Evolutionary conservation across 2,329 filamentous ascomycete genomes (phyloP).

Genomic region (Rhinocladiella similis): DNA sequence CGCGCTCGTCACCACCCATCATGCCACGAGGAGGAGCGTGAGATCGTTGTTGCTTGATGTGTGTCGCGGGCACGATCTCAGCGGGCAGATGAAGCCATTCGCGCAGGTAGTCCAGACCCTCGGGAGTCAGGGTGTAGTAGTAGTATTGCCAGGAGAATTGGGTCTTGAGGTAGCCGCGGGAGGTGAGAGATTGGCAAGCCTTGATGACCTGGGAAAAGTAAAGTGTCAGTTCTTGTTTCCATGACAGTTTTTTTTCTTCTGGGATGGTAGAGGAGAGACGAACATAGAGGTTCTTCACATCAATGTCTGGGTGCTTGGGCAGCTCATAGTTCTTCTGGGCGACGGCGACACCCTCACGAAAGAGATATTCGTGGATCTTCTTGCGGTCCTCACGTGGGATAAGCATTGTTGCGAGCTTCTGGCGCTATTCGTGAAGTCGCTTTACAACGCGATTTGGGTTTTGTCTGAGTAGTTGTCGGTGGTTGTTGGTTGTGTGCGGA

Average conservation of each 20-base stretch:
- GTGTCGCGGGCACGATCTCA: constrained; percentile 98
- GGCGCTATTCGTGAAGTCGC: constrained; percentile 55
- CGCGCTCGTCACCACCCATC: constrained; percentile 83
- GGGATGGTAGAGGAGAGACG: constrained; percentile 29
- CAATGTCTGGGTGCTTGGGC: constrained; percentile 95
- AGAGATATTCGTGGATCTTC: constrained; percentile 99
- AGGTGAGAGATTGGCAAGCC: constrained; percentile 96
- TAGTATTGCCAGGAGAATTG: constrained; percentile 99
- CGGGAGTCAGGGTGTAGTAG: constrained; percentile 99
- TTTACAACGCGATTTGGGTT: constrained; percentile 36
- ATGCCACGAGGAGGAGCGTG: constrained; percentile 98
- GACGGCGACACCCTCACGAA: constrained; percentile 88
- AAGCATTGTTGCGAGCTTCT: constrained; percentile 70
- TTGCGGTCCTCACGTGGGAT: constrained; percentile 99
- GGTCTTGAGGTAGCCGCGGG: constrained; percentile 98
- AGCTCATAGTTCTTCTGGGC: constrained; percentile 99
- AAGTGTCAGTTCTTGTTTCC: too few species aligned
- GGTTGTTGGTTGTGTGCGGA: too few species aligned
- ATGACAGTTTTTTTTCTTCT: constrained; percentile 1
- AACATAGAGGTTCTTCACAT: constrained; percentile 98
- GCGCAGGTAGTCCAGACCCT: constrained; percentile 99
- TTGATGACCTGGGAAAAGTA: constrained; percentile 91
- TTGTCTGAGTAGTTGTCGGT: background rate
- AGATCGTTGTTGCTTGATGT: constrained; percentile 99
- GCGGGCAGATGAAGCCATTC: constrained; percentile 99